Base-by-base conservation (phyloP, 2,329 filamentous ascomycete genomes). In the Seiridium cupressi region DNA sequence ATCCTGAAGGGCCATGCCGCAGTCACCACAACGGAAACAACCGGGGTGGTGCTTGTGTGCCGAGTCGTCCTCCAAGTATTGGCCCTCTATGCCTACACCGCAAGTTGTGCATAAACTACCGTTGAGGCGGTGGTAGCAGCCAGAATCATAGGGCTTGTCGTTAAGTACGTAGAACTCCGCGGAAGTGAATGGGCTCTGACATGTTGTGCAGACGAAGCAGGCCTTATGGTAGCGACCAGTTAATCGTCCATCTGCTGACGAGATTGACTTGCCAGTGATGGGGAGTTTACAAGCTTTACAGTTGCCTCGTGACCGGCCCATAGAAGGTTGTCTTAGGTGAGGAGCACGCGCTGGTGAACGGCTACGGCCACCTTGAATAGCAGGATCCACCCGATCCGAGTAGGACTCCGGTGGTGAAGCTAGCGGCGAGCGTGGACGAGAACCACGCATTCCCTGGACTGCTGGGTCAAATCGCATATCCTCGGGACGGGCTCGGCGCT, bases 221-320 rank as follows among this genome's bases (percentile, higher is more conserved):
- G 89, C 85, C 74, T 96, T 96, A 81, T 99, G 95, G 74, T 97
- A 99, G 64, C 93, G 89, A 8, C 95, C 95, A 0, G 92, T 96
- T 32, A 99, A 81, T 32, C 93, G 89, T 13, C 95, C 95, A 68
- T 97, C 95, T 0, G 93, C 93, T 11, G 93, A 96, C 40, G 94
- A 96, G 60, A 99, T 88, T 1, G 93, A 97, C 77, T 97, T 98
- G 26, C 93, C 94, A 49, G 87, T 85, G 68, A 99, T 98, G 5
- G 83, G 79, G 51, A 89, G 79, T 3, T 85, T 81, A 74, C 95
- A 99, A 1, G 91, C 91, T 69, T 92, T 91, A 78, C 95, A 99
- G 63, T 86, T 86, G 2, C 92, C 91, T 59, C 91, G 89, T 13
- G 83, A 83, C 1, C 79, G 73, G 13, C 65, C 63, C 26, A 71